Evolutionary conservation across 176 grass and related monocot species (phyloP), one percentile per base, ranked within the genome.

Genomic region (Thalia dealbata): DNA sequence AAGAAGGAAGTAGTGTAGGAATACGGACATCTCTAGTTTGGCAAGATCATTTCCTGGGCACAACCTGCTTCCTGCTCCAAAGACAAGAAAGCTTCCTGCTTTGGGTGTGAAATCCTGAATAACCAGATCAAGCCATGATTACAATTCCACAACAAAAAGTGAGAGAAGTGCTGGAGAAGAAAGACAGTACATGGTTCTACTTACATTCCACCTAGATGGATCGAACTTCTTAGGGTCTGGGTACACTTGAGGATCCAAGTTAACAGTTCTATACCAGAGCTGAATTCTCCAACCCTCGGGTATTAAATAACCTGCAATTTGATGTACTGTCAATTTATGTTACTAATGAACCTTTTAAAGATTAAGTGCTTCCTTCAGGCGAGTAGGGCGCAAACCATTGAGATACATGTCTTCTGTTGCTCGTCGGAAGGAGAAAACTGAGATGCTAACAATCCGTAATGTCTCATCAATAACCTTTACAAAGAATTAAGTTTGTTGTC

Each of bases 1-100:
- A 7, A 97, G 85, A 43, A 97, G 84, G 75, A 97, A 97, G 81
- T 97, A 82, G 74, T 97, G 85, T 72, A 97, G 89, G 76, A 97
- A 97, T 58, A 97, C 89, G 7, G 93, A 91, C 52, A 97, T 92
- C 93, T 97, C 93, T 4, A 97, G 78, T 75, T 97, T 97, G 50
- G 93, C 93, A 2, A 97, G 90, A 18, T 97, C 35, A 14, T 68
- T 44, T 3, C 35, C 35, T 11, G 65, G 65, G 13, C 65, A 44
- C 65, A 68, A n/a, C 35, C 65, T 44, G 30, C 35, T 68, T 21
- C 35, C 38, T 45, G 7, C 38, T 68, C 65, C 38, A 6, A 97
- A 97, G 0, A 85, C 66, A 3, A 97, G 87, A 86, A 97, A 97
- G 13, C 87, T 90, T 35, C 89, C 93, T 10, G 87, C 76, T 70